Evolutionary conservation across 768 basidiomycete species (phyloP), one percentile per base, ranked within the genome.

Genomic region (Leccinum incarnatum): DNA sequence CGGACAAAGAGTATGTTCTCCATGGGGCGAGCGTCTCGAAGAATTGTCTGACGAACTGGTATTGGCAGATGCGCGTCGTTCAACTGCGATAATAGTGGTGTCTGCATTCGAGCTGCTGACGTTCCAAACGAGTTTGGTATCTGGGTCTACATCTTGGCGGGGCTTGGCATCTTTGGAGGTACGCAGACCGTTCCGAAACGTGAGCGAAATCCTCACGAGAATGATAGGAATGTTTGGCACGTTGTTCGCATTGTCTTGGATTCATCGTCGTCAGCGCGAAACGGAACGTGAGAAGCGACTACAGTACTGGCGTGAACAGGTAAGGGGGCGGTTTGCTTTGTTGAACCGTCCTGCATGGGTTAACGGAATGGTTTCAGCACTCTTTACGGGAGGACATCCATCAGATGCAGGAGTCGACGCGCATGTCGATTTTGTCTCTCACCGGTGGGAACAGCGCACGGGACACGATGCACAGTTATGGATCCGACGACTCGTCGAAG

Each of bases 261-360:
- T 89, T 7, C 92, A 94, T 65, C 77, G 86, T 40, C 83, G 84
- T 63, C 83, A 88, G 62, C 84, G 93, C 64, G 86, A 86, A 45
- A 73, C 77, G 58, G 91, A 94, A 66, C 87, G 9, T 49, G 87
- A 90, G 75, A 93, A 88, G 73, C 87, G 93, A 63, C 76, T 86
- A 46, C 91, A 93, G 69, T 94, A 95, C 74, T 94, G 93, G 88
- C 86, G 87, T 64, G 93, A 95, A 76, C 92, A 93, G 80, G 88
- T 85, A 62, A 52, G 65, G 59, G n/a, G 15, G 8, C 3, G 5
- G 15, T 37, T 14, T 12, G 32, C 23, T 32, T 48, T 27, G 6
- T 19, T 5, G 30, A 30, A 32, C 32, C 15, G n/a, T 12, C 4
- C 10, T 4, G 42, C 2, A 5, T 5, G 42, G 42, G 19, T 6